Base-by-base conservation (phyloP, 2,329 filamentous ascomycete species). In the Microdochium nivale region DNA sequence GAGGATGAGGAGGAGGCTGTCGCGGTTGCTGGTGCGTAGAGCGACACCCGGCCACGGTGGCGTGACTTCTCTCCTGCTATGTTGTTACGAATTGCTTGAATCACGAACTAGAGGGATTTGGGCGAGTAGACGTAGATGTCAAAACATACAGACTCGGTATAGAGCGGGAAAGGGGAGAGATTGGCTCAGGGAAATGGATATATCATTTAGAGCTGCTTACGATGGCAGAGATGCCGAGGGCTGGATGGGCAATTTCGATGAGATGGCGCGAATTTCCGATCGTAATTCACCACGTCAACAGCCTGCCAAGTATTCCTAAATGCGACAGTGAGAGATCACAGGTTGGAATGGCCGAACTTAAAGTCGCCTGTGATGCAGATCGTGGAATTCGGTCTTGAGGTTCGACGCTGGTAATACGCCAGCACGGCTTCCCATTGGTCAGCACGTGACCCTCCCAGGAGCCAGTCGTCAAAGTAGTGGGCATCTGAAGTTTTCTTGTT, bases 1-100 rank as follows among this genome's bases (percentile, higher is more conserved):
- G 76, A 73, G 49, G 78, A 78, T 51, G 79, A 81, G 50, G 65
- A 68, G 55, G n/a, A 44, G 19, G 68, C 65, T 57, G 62, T 30
- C 40, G 14, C 40, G 16, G 40, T 13, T 7, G 19, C 40, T 7
- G 19, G 14, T 44, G 40, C 19, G 13, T 44, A 44, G 40, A 44
- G 19, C 40, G 40, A 19, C 16, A 19, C 19, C 19, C 16, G 16
- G 40, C 16, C 40, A 44, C 16, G 40, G 13, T 44, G 40, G 40
- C 40, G 19, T 16, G 23, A 16, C 21, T 3, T 21, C 10, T 44
- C 40, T 21, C 40, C 40, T 23, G 10, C 40, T 19, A 21, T 44
- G 40, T 44, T 19, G 9, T 19, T 44, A 44, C 19, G 40, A 44
- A 44, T 7, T 44, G 10, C 40, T 44, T 44, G 40, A 44, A 23